Conservation (phyloP, 176 grass and related monocot genomes). For the Stipa capillata region DNA sequence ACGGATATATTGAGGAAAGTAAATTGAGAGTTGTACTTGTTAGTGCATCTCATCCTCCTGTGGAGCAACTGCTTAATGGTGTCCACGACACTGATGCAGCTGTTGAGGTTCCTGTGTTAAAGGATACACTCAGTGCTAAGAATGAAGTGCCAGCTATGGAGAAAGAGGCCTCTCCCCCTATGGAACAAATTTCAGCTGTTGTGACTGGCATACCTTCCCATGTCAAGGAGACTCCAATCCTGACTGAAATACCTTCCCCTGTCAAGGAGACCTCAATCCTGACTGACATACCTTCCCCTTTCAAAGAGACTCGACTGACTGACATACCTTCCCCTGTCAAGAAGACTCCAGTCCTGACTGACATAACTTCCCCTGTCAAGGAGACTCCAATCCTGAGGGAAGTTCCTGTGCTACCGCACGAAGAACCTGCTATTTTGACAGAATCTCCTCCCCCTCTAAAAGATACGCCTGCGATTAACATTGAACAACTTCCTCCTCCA, state of each 20-base stretch:
- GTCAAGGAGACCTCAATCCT: background rate
- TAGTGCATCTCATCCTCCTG: constrained; percentile 35
- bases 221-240: no score
- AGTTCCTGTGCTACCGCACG: constrained; percentile 23
- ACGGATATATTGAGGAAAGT: constrained; percentile 72
- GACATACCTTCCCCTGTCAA: no score
- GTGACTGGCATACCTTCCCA: constrained; percentile 17
- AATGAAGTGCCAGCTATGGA: constrained; percentile 27
- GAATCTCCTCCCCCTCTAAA: constrained; percentile 30
- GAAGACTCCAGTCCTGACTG: no score
- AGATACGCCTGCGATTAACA: constrained; percentile 14
- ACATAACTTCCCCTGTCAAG: background rate
- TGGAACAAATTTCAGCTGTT: constrained; percentile 27
- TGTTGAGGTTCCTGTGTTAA: constrained; percentile 22
- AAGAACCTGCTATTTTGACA: constrained; percentile 35
- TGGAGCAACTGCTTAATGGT: constrained; percentile 14
- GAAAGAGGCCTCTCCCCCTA: constrained; percentile 20
- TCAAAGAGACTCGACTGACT: no score
- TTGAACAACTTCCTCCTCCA: constrained; percentile 21
- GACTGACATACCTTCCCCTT: no score
- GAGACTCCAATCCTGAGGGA: background rate
- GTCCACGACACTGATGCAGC: background rate
- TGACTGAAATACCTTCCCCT: background rate
- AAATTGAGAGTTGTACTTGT: constrained; percentile 81
- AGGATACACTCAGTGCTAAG: constrained; percentile 12